Conservation (phyloP, 306 rosid species). For the Prunus fruticosa region DNA sequence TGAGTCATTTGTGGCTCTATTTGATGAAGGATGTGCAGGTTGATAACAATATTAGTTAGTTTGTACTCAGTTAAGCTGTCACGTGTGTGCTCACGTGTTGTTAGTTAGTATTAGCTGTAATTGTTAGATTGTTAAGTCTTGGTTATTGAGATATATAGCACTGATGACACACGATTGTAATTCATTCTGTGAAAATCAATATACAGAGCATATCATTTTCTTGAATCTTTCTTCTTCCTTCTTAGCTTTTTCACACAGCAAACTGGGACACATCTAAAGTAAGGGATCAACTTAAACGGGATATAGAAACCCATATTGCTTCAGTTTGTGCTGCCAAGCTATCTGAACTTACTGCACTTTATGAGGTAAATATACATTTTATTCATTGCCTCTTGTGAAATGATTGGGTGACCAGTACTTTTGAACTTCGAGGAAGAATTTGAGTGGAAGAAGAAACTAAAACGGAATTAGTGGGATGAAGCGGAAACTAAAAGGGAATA, state of each 20-base stretch:
- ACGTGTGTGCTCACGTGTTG: no score
- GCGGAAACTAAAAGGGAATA: neutral
- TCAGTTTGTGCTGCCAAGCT: constrained; percentile 70
- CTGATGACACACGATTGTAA: no score
- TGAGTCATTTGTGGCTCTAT: constrained; percentile 50
- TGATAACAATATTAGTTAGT: no score
- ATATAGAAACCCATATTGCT: constrained; percentile 72
- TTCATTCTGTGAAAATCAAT: no score
- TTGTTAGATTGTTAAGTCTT: no score
- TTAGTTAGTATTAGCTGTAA: no score
- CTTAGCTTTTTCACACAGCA: no score
- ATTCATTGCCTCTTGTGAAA: constrained; percentile 9
- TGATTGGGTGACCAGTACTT: neutral
- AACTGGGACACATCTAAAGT: constrained; percentile 82
- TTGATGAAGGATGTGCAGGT: constrained; percentile 80
- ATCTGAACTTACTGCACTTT: constrained; percentile 61
- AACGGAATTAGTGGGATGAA: no score
- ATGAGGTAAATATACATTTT: constrained; percentile 52
- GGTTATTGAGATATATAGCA: no score
- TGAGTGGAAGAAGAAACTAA: neutral
- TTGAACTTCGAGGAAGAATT: neutral
- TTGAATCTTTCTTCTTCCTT: no score
- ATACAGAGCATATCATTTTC: no score
- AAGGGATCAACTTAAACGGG: constrained; percentile 84
- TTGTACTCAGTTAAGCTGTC: no score